Evolutionary conservation across 139 green algal genomes (phyloP).

Genomic region (Limnomonas spitsbergensis): DNA sequence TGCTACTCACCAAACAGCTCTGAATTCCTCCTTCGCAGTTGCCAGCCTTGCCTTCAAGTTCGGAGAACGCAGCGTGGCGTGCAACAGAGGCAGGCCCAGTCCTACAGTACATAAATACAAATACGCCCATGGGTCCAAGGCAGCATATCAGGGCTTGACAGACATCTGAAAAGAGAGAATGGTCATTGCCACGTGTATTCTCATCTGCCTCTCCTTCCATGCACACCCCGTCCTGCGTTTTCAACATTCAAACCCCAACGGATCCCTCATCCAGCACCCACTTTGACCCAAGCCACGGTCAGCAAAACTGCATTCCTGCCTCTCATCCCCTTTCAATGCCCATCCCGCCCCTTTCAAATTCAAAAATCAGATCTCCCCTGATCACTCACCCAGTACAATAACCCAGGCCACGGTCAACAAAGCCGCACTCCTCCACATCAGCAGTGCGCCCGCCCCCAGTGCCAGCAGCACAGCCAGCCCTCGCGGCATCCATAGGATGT

Average conservation of each 20-base stretch:
- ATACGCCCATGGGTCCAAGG: not conserved
- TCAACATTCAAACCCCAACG: no score
- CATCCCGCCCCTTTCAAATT: no score
- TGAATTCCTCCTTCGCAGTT: conserved; percentile 49
- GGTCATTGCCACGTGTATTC: not conserved
- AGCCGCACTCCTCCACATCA: not conserved
- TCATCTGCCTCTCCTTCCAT: no score
- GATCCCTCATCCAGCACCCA: conserved; percentile 24
- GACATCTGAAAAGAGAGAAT: not conserved
- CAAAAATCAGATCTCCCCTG: not conserved
- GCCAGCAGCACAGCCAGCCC: not conserved
- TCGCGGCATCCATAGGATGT: conserved; percentile 2
- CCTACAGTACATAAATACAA: conserved; percentile 25
- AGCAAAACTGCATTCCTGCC: not conserved
- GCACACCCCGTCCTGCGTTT: no score
- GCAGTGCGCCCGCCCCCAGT: not conserved
- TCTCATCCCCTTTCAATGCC: no score
- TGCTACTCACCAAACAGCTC: conserved; percentile 47
- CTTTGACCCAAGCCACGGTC: conserved; percentile 16
- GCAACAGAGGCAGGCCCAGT: conserved; percentile 19
- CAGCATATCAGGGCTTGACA: not conserved
- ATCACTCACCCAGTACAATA: conserved; percentile 26
- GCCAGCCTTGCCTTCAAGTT: conserved; percentile 53
- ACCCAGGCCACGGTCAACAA: conserved; percentile 16
- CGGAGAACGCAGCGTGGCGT: conserved; percentile 38